Evolutionary conservation across 2,329 filamentous ascomycete genomes (phyloP), one percentile per base, ranked within the genome.

Genomic region (Phaeophleospora eucalypticola): DNA sequence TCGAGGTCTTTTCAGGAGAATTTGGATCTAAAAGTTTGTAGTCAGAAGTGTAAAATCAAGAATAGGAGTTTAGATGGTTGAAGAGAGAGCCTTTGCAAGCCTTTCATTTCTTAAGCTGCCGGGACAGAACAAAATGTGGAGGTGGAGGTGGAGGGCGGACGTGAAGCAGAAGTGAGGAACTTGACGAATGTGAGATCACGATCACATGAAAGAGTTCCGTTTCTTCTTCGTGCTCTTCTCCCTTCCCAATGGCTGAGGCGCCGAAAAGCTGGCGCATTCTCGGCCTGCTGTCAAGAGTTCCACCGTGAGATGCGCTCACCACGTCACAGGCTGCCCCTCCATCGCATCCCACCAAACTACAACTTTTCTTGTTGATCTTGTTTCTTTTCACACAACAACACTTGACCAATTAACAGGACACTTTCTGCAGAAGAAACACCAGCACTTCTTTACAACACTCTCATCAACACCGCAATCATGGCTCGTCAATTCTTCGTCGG

Each of bases 401-500:
- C 33, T 16, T n/a, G n/a, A 35, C 14, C 33, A 15, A 35, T 16
- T 4, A 15, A 6, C 33, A 15, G 4, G 14, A 14, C 6, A 6
- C 33, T 6, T 15, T n/a, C 27, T n/a, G 8, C 27, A 8, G 27
- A 8, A 32, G 17, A n/a, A 6, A 14, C 17, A 14, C 17, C 33
- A 16, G 33, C 33, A 35, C 12, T 35, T 14, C 33, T 16, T 6
- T 35, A 35, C 17, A 35, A 15, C 17, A 14, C n/a, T 16, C 4
- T 16, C 17, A 16, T 14, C 32, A 48, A 36, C 29, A 60, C 58
- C 58, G 58, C 60, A 61, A 64, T 50, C 54, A 69, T 69, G 67
- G 58, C 59, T 53, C 67, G 67, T 53, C 66, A 69, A 65, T 69
- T 69, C 64, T 69, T 69, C 58, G 67, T 69, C 52, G 64, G 65